Evolutionary conservation across 495 filamentous ascomycete genomes (phyloP).

Genomic region (Penicillium fimorum): DNA sequence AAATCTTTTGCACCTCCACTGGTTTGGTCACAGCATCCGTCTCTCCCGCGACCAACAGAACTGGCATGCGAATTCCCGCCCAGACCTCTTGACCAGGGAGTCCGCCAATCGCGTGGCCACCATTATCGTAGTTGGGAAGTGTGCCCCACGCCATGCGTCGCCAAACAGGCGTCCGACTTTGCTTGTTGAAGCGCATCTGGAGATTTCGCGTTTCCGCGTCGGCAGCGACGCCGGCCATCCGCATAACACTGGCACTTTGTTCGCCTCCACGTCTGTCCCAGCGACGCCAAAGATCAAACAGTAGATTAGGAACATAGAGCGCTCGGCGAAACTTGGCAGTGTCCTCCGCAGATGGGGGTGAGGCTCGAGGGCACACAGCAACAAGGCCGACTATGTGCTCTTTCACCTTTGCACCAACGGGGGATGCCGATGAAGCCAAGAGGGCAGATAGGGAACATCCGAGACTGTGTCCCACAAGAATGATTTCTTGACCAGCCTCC

Average conservation of each 20-base stretch:
- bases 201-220: slow-evolving; percentile 72
- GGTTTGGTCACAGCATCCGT: slow-evolving; percentile 72
- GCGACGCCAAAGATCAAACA: slow-evolving; percentile 76
- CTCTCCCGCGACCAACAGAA: slow-evolving; percentile 77
- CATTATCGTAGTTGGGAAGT: slow-evolving; percentile 53
- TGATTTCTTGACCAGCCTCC: slow-evolving; percentile 66
- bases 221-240: slow-evolving; percentile 74
- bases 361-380: slow-evolving; percentile 73
- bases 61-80: slow-evolving; percentile 67
- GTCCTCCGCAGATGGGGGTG: slow-evolving; percentile 56
- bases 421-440: slow-evolving; percentile 62
- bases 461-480: slow-evolving; percentile 86
- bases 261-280: slow-evolving; percentile 80
- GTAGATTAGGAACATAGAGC: slow-evolving; percentile 62
- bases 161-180: slow-evolving; percentile 79
- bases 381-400: slow-evolving; percentile 71
- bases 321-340: slow-evolving; percentile 52
- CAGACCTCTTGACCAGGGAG: slow-evolving; percentile 70
- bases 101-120: slow-evolving; percentile 54
- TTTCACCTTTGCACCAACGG: slow-evolving; percentile 46
- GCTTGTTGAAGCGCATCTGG: slow-evolving; percentile 79
- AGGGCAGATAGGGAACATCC: slow-evolving; percentile 76
- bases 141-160: slow-evolving; percentile 77
- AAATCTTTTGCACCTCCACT: slow-evolving; percentile 68
- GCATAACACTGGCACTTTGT: slow-evolving; percentile 71